Evolutionary conservation across 2,329 filamentous ascomycete species (phyloP).

Genomic region (Neurospora sp.): DNA sequence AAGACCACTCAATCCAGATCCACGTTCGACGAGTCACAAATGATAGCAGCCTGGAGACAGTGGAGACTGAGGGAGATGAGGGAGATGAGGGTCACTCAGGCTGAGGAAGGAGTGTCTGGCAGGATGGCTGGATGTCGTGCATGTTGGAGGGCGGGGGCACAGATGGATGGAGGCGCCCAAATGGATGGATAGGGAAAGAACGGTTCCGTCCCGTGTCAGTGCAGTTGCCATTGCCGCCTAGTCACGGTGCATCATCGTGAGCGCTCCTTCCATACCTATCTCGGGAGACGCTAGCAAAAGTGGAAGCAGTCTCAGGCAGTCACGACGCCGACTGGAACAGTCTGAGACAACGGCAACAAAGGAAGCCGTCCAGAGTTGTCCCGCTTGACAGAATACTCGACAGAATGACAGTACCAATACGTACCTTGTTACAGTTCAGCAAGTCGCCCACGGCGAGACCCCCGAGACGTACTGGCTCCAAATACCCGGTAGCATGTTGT

Average conservation of each 20-base stretch:
- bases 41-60: not conserved
- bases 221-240: not conserved
- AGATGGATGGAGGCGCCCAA: not conserved
- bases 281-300: not conserved
- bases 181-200: not conserved
- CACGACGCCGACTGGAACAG: not conserved
- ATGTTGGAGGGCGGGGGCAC: not conserved
- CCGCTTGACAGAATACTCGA: not conserved
- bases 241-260: not conserved
- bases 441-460: not conserved
- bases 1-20: not conserved
- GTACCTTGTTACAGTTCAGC: not conserved
- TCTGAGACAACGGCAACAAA: not conserved
- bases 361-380: not conserved
- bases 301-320: not conserved
- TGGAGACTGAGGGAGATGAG: not conserved
- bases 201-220: not conserved
- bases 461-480: not conserved
- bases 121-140: not conserved
- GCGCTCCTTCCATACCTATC: not conserved
- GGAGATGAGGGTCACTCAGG: not conserved
- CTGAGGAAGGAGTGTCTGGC: not conserved
- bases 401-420: not conserved
- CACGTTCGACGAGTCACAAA: not conserved
- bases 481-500: not conserved